Evolutionary conservation across 2,329 filamentous ascomycete species (phyloP), one percentile per base, ranked within the genome.

Genomic region (Aspergillus thermomutatus): DNA sequence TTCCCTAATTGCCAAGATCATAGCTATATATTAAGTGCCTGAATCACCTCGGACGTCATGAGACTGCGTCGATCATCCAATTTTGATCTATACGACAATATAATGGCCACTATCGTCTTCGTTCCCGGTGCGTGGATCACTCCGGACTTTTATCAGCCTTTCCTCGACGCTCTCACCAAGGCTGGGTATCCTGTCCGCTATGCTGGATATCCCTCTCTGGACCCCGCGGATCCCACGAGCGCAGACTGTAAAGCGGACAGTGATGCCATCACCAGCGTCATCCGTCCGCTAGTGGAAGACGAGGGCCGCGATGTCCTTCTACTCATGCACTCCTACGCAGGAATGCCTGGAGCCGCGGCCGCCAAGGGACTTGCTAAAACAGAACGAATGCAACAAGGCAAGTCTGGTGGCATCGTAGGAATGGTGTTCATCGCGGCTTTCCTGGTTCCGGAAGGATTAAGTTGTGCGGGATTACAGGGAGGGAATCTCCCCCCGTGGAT

Each of bases 81-180:
- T 14, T n/a, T n/a, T n/a, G n/a, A n/a, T n/a, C 28, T 14, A 31
- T 1, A 31, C 28, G 10, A 4, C 10, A 31, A 31, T 31, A 31
- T 11, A 31, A 31, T 59, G 52, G 34, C 60, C 10, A 62, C 63
- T 8, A 63, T 78, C 19, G 61, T 78, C 6, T 69, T 78, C 48
- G 67, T 72, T 17, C 74, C 77, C 0, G 75, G 77, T 7, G 75
- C 74, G 1, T 79, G 73, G 75, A 70, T 78, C 54, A 59, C 64
- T 0, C 64, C 71, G 2, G 58, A 56, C 8, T 66, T 66, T 50
- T 79, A 74, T 50, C 57, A 69, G 11, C 61, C 64, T 6, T 66
- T 75, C 9, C 64, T 69, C 1, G 49, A 68, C 11, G 65, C 63
- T 1, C 68, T 78, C 11, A 57, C 63, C 6, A 50, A 26, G 1